phyloP scores from a whole-genome alignment of 129 eudicot genomes.

The Deinandra increscens region DNA sequence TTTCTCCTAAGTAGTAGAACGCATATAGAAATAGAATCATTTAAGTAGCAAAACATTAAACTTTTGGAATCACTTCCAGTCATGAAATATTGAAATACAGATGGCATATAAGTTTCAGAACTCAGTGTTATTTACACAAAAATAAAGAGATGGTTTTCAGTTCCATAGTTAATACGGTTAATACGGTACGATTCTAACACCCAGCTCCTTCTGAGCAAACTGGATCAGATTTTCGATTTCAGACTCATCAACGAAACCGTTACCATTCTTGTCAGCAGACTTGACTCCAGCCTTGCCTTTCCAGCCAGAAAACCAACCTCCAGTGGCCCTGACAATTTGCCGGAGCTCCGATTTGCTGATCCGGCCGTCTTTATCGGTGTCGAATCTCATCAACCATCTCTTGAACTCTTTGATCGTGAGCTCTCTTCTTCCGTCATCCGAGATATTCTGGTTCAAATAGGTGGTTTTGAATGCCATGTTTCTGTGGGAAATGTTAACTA shows the following conservation, averaged over 20 bases:
- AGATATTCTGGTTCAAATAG: slow-evolving; percentile 4
- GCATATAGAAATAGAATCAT: slow-evolving; percentile 31
- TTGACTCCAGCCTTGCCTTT: slow-evolving; percentile 30
- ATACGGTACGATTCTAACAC: slow-evolving; percentile 34
- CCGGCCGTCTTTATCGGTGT: slow-evolving; percentile 36
- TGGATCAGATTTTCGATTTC: slow-evolving; percentile 43
- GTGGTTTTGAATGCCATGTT: slow-evolving; percentile 39
- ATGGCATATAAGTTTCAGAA: slow-evolving; percentile 28
- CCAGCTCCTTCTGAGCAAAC: slow-evolving; percentile 47
- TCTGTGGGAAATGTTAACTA: not conserved
- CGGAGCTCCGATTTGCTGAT: slow-evolving; percentile 42
- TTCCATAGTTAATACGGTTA: slow-evolving; percentile 17
- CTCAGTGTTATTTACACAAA: slow-evolving; percentile 31
- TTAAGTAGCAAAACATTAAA: slow-evolving; percentile 18
- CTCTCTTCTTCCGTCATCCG: slow-evolving; percentile 38
- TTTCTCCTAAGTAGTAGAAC: slow-evolving; percentile 6
- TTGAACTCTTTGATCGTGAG: slow-evolving; percentile 47
- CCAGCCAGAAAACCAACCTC: slow-evolving; percentile 45
- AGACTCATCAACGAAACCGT: slow-evolving; percentile 37
- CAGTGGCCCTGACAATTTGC: slow-evolving; percentile 35
- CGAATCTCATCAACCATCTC: slow-evolving; percentile 45
- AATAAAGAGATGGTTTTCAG: slow-evolving; percentile 22
- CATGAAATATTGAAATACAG: slow-evolving; percentile 4
- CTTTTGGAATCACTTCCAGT: not conserved
- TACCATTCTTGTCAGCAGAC: slow-evolving; percentile 40